These are phyloP conservation scores for Cornus florida DNA, from an alignment of 148 eudicot genomes.

Conservation along the genomic window DNA sequence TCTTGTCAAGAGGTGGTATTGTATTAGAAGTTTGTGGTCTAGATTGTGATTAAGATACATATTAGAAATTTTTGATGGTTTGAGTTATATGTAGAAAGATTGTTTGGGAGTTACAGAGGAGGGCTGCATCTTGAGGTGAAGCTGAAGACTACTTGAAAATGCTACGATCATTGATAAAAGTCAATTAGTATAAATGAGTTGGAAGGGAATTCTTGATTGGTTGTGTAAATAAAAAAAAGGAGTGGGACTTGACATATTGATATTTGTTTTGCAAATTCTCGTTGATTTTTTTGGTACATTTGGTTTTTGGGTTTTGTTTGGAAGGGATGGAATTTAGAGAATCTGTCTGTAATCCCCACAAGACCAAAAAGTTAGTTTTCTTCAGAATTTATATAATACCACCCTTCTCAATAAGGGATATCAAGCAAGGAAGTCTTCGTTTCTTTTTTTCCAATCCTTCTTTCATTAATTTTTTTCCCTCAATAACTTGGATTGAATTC, in stretches of 20 bases:
- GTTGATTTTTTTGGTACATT: slow-evolving; percentile 44
- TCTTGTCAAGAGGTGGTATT: slow-evolving; percentile 59
- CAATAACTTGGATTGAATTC: background rate
- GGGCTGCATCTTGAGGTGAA: background rate
- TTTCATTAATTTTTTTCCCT: background rate
- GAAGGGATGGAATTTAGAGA: slow-evolving; percentile 26
- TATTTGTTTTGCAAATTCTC: slow-evolving; percentile 24
- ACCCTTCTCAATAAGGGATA: background rate
- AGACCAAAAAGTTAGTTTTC: slow-evolving; percentile 20
- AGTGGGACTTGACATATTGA: slow-evolving; percentile 7
- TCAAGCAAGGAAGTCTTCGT: background rate
- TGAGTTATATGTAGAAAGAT: background rate
- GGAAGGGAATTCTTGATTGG: slow-evolving; percentile 7
- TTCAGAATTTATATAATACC: background rate
- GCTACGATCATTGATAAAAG: background rate
- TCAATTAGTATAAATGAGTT: slow-evolving; percentile 2
- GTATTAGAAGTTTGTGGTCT: slow-evolving; percentile 93
- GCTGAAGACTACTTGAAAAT: slow-evolving; percentile 13
- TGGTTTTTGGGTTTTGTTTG: slow-evolving; percentile 16
- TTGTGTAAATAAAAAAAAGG: slow-evolving; percentile 30
- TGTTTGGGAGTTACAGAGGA: slow-evolving; percentile 20
- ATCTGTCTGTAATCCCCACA: slow-evolving; percentile 35
- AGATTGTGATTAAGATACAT: slow-evolving; percentile 58
- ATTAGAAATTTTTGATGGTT: slow-evolving; percentile 4
- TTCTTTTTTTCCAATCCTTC: too few species aligned